Evolutionary conservation across 306 rosid genomes (phyloP).

Genomic region (Gynostemma pentaphyllum): DNA sequence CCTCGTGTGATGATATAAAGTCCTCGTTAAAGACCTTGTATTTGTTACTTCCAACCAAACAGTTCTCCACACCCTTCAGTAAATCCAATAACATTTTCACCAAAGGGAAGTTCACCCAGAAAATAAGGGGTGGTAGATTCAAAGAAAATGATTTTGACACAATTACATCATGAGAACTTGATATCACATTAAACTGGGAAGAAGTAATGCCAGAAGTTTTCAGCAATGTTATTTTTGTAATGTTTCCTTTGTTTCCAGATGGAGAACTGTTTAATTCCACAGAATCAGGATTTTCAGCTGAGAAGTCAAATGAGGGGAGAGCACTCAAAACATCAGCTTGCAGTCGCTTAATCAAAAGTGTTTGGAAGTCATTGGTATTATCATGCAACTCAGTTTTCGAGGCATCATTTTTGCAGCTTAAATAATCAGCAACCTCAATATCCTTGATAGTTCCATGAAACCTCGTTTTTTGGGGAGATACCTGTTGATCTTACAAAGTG

Average conservation of each 20-base stretch:
- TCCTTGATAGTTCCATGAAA: conserved; percentile 46
- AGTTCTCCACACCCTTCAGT: conserved; percentile 33
- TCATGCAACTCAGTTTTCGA: conserved; percentile 13
- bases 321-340: conserved; percentile 59
- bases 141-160: conserved; percentile 53
- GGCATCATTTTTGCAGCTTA: conserved; percentile 30
- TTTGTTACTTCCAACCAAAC: conserved; percentile 27
- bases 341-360: conserved; percentile 28
- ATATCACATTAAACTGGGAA: conserved; percentile 39
- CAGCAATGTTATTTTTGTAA: conserved; percentile 52
- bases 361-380: conserved; percentile 21
- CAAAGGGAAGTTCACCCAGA: conserved; percentile 66
- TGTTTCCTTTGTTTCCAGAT: conserved; percentile 29
- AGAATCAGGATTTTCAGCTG: conserved; percentile 24
- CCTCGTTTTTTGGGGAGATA: conserved; percentile 45
- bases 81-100: conserved; percentile 31
- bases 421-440: conserved; percentile 48
- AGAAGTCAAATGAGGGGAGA: conserved; percentile 49
- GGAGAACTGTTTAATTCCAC: conserved; percentile 36
- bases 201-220: conserved; percentile 50
- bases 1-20: conserved; percentile 20
- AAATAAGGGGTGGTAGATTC: conserved; percentile 47
- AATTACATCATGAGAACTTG: conserved; percentile 37
- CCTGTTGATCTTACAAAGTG: conserved; percentile 38
- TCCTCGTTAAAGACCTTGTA: conserved; percentile 23